These are phyloP conservation scores for Sporisorium graminicola DNA, from an alignment of 1,284 basidiomycete species.

Conservation along the genomic window DNA sequence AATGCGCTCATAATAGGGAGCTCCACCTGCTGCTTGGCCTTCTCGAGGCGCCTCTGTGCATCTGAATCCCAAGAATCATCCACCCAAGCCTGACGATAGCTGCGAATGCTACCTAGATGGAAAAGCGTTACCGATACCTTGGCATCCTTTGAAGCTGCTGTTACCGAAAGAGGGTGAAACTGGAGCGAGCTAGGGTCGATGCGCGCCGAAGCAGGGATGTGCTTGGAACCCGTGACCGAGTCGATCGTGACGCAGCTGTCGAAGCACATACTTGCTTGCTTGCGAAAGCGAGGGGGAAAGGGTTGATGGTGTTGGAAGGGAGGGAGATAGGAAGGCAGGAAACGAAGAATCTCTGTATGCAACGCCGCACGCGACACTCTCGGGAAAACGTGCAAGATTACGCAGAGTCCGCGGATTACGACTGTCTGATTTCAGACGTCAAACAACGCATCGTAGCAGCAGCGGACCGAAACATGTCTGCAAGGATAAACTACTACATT, in stretches of 20 bases:
- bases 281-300: not conserved
- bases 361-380: too few species aligned
- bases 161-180: conserved; percentile 5
- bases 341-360: not conserved
- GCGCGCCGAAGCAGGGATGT: conserved; percentile 17
- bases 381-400: too few species aligned
- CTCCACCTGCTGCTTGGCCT: conserved; percentile 12
- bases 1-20: conserved; percentile 22
- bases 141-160: not conserved
- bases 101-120: conserved; percentile 19
- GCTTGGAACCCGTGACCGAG: conserved; percentile 15
- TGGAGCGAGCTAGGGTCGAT: conserved; percentile 24
- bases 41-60: not conserved
- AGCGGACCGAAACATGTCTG: too few species aligned
- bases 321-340: not conserved
- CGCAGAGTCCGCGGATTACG: too few species aligned
- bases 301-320: not conserved
- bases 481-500: too few species aligned
- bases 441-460: too few species aligned
- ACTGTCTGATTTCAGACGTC: too few species aligned
- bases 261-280: conserved; percentile 12
- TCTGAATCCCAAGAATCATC: conserved; percentile 28
- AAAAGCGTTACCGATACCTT: conserved; percentile 17
- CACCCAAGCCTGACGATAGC: conserved; percentile 29
- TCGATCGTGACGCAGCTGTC: conserved; percentile 9